Base-by-base conservation (phyloP, 352 stramenopile species). In the Phytophthora megakarya region DNA sequence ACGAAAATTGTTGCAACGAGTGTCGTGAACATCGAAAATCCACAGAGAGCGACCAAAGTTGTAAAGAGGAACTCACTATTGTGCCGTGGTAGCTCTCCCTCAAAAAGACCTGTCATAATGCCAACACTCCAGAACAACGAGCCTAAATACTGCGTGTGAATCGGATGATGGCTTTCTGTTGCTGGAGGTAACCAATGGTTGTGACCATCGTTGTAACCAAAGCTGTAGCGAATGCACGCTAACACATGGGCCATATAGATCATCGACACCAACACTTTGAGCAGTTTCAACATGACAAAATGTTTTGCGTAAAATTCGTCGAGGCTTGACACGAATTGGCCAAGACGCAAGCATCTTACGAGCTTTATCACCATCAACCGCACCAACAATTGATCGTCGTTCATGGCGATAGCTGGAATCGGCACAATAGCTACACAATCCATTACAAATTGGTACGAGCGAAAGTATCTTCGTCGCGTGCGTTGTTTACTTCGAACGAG, bases 1-100 rank as follows among this genome's bases (percentile, higher is more conserved):
- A 89, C 86, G 55, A 93, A 93, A 44, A 93, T 83, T 21, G 81
- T 93, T 0, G 81, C 81, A 3, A 84, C 89, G 18, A 92, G 72
- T 1, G 69, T 75, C 12, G 79, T 88, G 55, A 92, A 93, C 48
- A 92, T 63, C 5, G 80, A 81, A 43, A 93, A 92, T 0, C 82
- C 84, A 35, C 82, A 80, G 2, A 84, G 49, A 1, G 80, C 84
- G n/a, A 93, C 82, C 22, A 78, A 56, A 4, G 81, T 76, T 1
- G 79, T 90, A 57, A 92, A 93, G 10, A 88, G 12, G 51, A 90
- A 89, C 61, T 92, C 73, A 1, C 49, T 37, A 19, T 72, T 69
- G 4, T 67, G 63, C 1, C 74, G 73, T 0, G 84, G 84, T 5
- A 90, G 56, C 21, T 90, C 79, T 12, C 82, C 84, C 59, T 93